A percentile compares a stretch with the other conserved stretches of the same genome.
Evolutionary conservation across 2,329 filamentous ascomycete genomes (phyloP).

Genomic region (Trichoderma koningiopsis): DNA sequence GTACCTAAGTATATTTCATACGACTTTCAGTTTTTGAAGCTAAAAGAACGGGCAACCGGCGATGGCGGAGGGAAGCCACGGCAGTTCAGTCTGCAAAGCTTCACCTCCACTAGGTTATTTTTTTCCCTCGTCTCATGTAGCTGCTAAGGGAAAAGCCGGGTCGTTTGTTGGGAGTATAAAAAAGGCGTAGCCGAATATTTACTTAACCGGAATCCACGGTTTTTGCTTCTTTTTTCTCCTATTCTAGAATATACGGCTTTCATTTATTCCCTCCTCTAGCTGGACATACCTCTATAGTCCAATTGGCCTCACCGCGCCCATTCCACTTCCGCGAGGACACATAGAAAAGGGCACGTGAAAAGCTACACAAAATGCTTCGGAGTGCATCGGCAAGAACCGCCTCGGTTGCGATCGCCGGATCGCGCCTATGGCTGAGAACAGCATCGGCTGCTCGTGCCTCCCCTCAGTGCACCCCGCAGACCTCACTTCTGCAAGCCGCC

Average conservation of each 20-base stretch:
- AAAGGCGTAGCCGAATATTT: not conserved
- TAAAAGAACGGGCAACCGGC: not conserved
- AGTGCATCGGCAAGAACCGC: constrained; percentile 19
- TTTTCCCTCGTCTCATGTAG: not conserved
- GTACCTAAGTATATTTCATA: not conserved
- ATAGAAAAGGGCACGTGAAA: not conserved
- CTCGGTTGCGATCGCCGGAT: constrained; percentile 17
- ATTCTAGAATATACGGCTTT: not conserved
- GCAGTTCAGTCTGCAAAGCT: not conserved
- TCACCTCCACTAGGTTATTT: not conserved
- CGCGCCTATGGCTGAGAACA: constrained; percentile 11
- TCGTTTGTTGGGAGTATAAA: not conserved
- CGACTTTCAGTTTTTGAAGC: not conserved
- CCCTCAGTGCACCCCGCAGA: constrained; percentile 16
- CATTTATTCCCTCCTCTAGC: not conserved
- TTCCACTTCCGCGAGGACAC: not conserved
- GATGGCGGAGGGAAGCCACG: not conserved
- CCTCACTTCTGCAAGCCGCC: not conserved
- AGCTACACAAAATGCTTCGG: constrained; percentile 19
- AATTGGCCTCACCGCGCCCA: not conserved
- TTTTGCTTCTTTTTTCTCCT: not conserved
- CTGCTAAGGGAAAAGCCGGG: not conserved
- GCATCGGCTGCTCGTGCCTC: not conserved
- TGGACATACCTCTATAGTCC: not conserved
- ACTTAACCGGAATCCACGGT: not conserved